Conservation (phyloP, 140 eudicot species). For the Anethum foeniculum region DNA sequence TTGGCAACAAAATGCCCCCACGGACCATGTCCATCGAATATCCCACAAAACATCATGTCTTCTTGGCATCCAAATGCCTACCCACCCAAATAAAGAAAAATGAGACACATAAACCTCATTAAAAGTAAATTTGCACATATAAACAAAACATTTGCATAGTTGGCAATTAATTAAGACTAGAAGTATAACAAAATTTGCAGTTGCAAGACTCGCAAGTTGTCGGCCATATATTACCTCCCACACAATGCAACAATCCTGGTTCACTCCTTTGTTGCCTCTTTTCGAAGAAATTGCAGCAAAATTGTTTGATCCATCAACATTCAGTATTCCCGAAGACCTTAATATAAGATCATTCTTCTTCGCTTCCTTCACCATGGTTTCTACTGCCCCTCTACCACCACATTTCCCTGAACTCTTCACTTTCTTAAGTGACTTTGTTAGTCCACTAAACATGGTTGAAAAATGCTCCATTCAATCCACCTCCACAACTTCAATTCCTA, state of each 20-base stretch:
- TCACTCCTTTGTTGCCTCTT: constrained; percentile 82
- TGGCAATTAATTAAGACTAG: too few species aligned
- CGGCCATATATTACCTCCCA: constrained; percentile 68
- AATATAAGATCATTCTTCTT: constrained; percentile 69
- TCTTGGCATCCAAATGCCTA: constrained; percentile 94
- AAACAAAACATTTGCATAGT: not conserved
- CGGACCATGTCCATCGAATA: constrained; percentile 92
- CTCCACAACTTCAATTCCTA: constrained; percentile 25
- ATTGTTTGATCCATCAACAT: constrained; percentile 56
- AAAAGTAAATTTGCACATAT: not conserved
- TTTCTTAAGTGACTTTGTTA: constrained; percentile 49
- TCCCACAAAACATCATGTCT: constrained; percentile 92
- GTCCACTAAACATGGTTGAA: constrained; percentile 64
- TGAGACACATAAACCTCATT: constrained; percentile 2
- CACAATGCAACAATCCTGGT: constrained; percentile 90
- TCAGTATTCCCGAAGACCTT: constrained; percentile 62
- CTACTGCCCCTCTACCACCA: constrained; percentile 59
- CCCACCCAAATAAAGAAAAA: not conserved
- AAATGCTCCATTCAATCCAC: constrained; percentile 61
- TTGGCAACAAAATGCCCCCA: constrained; percentile 98
- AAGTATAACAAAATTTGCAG: not conserved
- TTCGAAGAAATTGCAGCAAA: constrained; percentile 62
- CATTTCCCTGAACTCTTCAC: constrained; percentile 35
- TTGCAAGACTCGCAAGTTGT: not conserved
- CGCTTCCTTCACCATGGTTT: constrained; percentile 70